phyloP scores from a whole-genome alignment of 2,329 filamentous ascomycete species.

The Anthostomella pinea region DNA sequence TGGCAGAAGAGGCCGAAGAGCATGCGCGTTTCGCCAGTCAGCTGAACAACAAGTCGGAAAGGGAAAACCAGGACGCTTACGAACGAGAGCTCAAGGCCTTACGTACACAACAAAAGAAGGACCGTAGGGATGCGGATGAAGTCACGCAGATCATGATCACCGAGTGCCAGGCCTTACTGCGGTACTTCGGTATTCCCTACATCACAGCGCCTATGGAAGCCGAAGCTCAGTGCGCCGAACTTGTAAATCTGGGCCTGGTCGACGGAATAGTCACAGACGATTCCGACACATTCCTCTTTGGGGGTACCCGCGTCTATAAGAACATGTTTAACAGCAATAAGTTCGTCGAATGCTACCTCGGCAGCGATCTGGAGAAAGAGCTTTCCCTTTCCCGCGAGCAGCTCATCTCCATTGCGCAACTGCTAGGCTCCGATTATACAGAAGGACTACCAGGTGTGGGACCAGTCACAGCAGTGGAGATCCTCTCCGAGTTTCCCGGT shows the following conservation, averaged over 20 bases:
- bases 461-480: constrained; percentile 91
- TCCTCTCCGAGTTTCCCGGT: constrained; percentile 81
- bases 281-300: constrained; percentile 94
- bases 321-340: constrained; percentile 99
- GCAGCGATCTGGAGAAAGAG: constrained; percentile 80
- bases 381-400: constrained; percentile 82
- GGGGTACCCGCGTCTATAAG: constrained; percentile 94
- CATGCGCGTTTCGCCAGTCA: constrained; percentile 89
- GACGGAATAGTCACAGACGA: constrained; percentile 98
- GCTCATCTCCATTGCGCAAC: constrained; percentile 84
- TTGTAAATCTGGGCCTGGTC: constrained; percentile 81
- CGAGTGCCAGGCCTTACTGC: constrained; percentile 88
- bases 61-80: constrained; percentile 73
- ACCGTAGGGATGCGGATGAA: constrained; percentile 92
- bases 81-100: constrained; percentile 84
- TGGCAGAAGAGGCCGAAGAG: constrained; percentile 88
- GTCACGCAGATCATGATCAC: constrained; percentile 94
- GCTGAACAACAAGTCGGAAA: constrained; percentile 71
- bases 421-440: constrained; percentile 92
- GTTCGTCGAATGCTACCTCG: constrained; percentile 93
- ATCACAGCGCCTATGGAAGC: constrained; percentile 99
- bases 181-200: constrained; percentile 90
- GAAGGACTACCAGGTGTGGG: constrained; percentile 88
- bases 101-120: constrained; percentile 92
- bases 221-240: constrained; percentile 92